These are phyloP conservation scores for Ormosia emarginata DNA, from an alignment of 306 rosid species.

Conservation along the genomic window DNA sequence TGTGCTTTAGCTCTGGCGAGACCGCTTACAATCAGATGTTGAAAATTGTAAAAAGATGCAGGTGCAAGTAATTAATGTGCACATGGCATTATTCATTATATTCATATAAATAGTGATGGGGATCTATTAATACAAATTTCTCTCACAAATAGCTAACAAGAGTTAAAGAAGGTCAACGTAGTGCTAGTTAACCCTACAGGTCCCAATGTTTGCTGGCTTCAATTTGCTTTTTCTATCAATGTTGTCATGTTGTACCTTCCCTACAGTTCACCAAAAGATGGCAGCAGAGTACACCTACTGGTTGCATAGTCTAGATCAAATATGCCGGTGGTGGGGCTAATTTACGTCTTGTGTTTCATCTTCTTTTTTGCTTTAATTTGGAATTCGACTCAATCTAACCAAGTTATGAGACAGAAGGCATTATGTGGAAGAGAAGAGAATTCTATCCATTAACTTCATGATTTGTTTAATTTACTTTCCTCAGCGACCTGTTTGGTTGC, in stretches of 20 bases:
- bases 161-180: too few species aligned
- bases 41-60: too few species aligned
- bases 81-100: background rate
- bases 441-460: background rate
- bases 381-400: background rate
- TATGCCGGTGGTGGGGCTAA: conserved; percentile 22
- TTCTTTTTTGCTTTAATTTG: background rate
- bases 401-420: background rate
- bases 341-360: conserved; percentile 1
- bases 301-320: conserved; percentile 23
- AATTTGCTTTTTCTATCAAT: background rate
- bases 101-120: background rate
- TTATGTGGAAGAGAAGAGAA: background rate
- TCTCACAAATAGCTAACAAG: too few species aligned
- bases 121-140: background rate
- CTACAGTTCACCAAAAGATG: conserved; percentile 8
- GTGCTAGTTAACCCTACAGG: background rate
- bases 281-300: conserved; percentile 23
- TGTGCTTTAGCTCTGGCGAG: background rate
- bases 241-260: conserved; percentile 14
- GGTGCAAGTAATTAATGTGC: too few species aligned
- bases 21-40: background rate
- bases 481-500: background rate
- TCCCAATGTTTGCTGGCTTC: background rate
- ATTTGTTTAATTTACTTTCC: background rate